Conservation (phyloP, 306 rosid genomes). For the Oemleria cerasiformis region DNA sequence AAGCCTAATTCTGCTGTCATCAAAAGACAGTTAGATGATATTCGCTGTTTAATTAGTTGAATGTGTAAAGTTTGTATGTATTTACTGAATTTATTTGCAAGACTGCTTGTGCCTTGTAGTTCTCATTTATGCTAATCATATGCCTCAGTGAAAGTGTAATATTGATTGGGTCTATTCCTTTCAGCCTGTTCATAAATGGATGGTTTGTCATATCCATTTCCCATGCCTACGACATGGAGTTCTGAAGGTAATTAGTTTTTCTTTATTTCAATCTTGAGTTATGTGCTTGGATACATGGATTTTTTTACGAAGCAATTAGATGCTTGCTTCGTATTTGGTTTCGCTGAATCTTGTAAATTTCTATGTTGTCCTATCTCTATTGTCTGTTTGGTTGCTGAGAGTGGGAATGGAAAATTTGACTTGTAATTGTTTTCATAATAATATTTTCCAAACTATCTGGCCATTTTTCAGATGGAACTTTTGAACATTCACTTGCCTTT, state of each 20-base stretch:
- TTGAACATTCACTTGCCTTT: too few relatives aligned
- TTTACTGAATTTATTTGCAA: background rate
- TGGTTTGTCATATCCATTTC: conserved; percentile 87
- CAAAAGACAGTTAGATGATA: background rate
- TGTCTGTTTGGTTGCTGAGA: too few relatives aligned
- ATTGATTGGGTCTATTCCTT: conserved; percentile 11
- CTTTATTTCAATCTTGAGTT: background rate
- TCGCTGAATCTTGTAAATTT: too few relatives aligned
- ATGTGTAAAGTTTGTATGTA: background rate
- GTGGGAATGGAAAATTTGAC: too few relatives aligned
- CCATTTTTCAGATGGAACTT: too few relatives aligned
- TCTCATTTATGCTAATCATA: background rate
- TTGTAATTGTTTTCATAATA: too few relatives aligned
- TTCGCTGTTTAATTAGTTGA: background rate
- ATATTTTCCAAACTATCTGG: too few relatives aligned
- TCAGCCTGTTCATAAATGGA: conserved; percentile 99
- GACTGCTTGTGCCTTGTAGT: background rate
- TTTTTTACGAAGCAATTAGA: too few relatives aligned
- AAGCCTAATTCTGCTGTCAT: background rate
- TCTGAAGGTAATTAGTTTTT: conserved; percentile 59
- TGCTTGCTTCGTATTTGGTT: too few relatives aligned
- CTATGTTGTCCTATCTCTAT: too few relatives aligned
- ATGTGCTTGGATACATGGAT: too few relatives aligned
- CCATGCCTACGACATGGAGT: conserved; percentile 80
- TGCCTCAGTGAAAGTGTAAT: background rate